These are phyloP conservation scores for Pseudoturritis turrita DNA, from an alignment of 345 rosid genomes.

Conservation along the genomic window DNA sequence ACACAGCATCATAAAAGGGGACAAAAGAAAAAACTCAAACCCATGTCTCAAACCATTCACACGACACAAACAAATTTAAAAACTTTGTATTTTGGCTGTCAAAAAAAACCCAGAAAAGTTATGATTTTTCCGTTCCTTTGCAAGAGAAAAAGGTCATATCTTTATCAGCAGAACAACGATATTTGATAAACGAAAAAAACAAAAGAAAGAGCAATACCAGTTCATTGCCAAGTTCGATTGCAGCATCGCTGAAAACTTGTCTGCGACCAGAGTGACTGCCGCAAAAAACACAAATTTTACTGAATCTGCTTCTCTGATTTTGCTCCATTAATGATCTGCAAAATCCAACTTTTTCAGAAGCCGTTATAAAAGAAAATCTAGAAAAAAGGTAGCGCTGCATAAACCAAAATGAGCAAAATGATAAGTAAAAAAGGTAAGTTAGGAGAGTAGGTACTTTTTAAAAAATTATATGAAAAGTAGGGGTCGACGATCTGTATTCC, in stretches of 20 bases:
- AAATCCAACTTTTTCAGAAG: not conserved
- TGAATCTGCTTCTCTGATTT: no score
- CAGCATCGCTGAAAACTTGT: no score
- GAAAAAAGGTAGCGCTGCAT: not conserved
- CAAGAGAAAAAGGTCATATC: not conserved
- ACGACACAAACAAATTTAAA: not conserved
- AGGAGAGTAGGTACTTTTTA: no score
- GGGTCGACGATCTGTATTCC: no score
- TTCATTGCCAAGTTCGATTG: no score
- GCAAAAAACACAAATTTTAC: no score
- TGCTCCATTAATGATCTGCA: not conserved
- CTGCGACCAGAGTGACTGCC: no score
- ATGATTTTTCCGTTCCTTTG: not conserved
- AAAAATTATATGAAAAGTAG: no score
- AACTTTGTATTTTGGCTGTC: not conserved
- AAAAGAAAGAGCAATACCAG: no score
- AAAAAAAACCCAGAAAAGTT: not conserved
- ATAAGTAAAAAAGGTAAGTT: no score
- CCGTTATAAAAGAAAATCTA: constrained; percentile 6
- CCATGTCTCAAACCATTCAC: not conserved
- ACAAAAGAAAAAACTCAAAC: not conserved
- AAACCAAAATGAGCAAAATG: no score
- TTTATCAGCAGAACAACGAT: not conserved
- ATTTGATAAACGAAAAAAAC: not conserved
- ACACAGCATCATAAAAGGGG: not conserved